Evolutionary conservation across 306 rosid genomes (phyloP).

Genomic region (Castanospermum australe): DNA sequence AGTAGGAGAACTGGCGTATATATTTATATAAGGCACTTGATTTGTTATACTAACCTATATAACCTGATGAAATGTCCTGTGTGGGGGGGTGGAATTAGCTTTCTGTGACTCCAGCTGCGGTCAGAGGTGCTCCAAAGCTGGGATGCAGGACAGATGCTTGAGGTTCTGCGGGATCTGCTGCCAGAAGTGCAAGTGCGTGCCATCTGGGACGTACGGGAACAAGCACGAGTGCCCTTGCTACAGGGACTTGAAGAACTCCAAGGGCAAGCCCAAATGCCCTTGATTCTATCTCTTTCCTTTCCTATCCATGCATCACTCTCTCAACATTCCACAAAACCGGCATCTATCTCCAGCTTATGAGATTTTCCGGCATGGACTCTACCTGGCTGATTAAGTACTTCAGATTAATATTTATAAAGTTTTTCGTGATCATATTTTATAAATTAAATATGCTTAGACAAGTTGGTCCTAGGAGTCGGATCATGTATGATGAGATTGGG

Average conservation of each 20-base stretch:
- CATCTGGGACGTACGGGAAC: conserved; percentile 88
- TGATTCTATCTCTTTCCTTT: conserved; percentile 1
- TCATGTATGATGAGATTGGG: not conserved
- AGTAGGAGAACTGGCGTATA: not conserved
- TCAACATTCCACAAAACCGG: not conserved
- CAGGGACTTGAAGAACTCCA: conserved; percentile 69
- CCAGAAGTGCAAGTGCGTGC: conserved; percentile 73
- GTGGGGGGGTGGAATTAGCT: conserved; percentile 16
- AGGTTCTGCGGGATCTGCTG: conserved; percentile 87
- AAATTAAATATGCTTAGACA: not conserved
- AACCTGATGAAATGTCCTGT: not conserved
- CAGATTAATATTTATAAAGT: not conserved
- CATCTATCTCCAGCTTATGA: not conserved
- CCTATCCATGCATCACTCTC: not conserved
- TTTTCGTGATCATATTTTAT: not conserved
- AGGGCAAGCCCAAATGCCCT: conserved; percentile 84
- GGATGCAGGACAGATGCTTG: conserved; percentile 61
- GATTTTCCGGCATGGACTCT: not conserved
- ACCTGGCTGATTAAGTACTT: not conserved
- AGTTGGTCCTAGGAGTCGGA: not conserved
- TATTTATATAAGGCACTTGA: not conserved
- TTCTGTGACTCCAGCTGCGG: conserved; percentile 60
- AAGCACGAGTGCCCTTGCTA: conserved; percentile 94
- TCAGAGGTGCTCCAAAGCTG: conserved; percentile 69
- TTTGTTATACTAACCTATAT: not conserved